Conservation (phyloP, 305 asterid species). For the Rubia tinctorum region DNA sequence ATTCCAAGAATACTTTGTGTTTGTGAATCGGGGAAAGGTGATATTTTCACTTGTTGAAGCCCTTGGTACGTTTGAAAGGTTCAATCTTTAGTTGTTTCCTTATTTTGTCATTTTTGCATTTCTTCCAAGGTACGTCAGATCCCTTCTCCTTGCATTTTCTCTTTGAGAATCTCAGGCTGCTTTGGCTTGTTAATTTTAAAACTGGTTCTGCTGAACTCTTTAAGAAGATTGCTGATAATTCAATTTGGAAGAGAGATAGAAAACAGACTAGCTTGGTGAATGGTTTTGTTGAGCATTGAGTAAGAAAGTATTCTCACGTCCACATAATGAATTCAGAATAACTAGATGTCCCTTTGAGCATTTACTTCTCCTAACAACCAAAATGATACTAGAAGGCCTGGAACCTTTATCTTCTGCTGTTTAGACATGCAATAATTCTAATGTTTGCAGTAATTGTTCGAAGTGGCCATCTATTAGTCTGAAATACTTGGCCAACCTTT, state of each 20-base stretch:
- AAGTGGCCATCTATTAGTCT: background rate
- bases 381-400: background rate
- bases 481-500: background rate
- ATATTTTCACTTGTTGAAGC: slow-evolving; percentile 81
- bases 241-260: background rate
- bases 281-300: background rate
- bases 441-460: background rate
- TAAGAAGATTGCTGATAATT: background rate
- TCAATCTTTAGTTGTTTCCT: background rate
- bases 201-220: background rate
- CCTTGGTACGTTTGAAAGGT: slow-evolving; percentile 45
- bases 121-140: background rate
- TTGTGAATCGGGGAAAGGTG: slow-evolving; percentile 54
- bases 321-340: background rate
- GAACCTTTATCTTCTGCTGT: background rate
- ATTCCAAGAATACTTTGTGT: slow-evolving; percentile 47
- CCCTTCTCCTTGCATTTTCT: background rate
- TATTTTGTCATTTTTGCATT: background rate
- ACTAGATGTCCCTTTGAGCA: background rate
- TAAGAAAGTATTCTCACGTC: background rate
- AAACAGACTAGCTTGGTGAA: background rate
- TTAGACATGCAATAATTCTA: background rate
- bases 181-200: background rate
- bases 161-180: background rate
- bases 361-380: background rate